Evolutionary conservation across 2,329 filamentous ascomycete species (phyloP).

Genomic region (Neoascochyta sp.): DNA sequence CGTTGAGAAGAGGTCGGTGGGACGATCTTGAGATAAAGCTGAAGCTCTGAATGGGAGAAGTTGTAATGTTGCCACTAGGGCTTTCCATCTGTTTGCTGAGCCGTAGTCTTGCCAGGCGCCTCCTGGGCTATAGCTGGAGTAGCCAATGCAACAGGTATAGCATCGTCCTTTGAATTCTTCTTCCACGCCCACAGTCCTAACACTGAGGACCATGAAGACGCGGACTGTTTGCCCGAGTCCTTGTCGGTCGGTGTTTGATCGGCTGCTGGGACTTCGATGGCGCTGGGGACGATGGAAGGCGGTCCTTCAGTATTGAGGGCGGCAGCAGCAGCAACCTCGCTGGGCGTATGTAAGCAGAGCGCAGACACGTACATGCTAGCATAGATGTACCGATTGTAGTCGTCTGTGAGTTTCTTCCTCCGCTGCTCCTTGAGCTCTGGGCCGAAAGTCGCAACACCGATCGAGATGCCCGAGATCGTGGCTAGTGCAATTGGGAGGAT

Average conservation of each 20-base stretch:
- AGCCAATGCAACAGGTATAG: slow-evolving; percentile 54
- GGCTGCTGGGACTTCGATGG: slow-evolving; percentile 4
- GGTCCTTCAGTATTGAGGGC: slow-evolving; percentile 13
- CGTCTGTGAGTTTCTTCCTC: slow-evolving; percentile 29
- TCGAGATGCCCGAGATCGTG: slow-evolving; percentile 29
- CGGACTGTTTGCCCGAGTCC: slow-evolving; percentile 8
- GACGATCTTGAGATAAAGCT: slow-evolving; percentile 58
- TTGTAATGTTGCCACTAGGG: no score
- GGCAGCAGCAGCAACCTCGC: slow-evolving; percentile 24
- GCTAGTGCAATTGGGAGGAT: slow-evolving; percentile 34
- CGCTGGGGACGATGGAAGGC: slow-evolving; percentile 12
- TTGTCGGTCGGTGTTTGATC: slow-evolving; percentile 9
- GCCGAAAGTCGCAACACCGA: slow-evolving; percentile 34
- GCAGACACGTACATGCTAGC: not conserved
- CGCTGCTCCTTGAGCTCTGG: slow-evolving; percentile 34
- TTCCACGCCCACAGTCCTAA: slow-evolving; percentile 36
- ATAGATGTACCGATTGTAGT: slow-evolving; percentile 29
- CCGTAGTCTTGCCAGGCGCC: slow-evolving; percentile 57
- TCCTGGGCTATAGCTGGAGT: slow-evolving; percentile 58
- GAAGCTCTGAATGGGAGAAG: slow-evolving; percentile 36
- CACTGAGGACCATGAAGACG: slow-evolving; percentile 26
- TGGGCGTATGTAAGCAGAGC: slow-evolving; percentile 14
- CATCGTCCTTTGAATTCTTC: slow-evolving; percentile 38
- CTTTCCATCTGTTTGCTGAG: slow-evolving; percentile 54
- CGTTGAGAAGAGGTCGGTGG: slow-evolving; percentile 72